Evolutionary conservation across 2,329 filamentous ascomycete genomes (phyloP).

Genomic region (Colletotrichum sp.): DNA sequence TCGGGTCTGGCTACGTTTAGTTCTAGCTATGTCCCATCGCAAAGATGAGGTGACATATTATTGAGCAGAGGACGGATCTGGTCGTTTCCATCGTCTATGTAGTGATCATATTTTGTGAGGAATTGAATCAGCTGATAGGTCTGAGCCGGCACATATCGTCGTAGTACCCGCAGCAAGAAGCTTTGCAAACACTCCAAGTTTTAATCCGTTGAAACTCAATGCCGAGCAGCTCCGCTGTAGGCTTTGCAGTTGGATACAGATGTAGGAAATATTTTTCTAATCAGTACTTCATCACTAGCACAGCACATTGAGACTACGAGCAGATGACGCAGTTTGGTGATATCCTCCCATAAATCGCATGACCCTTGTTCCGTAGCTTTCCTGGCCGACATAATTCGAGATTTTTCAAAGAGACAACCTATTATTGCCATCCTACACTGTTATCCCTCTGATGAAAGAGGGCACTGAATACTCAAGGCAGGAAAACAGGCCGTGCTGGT

Average conservation of each 20-base stretch:
- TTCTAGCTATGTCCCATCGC: neutral
- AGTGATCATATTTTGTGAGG: neutral
- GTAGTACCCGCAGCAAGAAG: neutral
- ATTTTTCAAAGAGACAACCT: neutral
- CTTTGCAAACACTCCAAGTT: neutral
- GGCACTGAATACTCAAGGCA: neutral
- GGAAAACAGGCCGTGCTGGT: neutral
- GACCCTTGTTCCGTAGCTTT: neutral
- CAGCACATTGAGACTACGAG: neutral
- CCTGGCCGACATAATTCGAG: fast-evolving
- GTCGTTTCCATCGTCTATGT: too few relatives aligned
- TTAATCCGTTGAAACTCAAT: neutral
- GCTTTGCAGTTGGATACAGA: fast-evolving
- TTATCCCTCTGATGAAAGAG: neutral
- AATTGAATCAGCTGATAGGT: neutral
- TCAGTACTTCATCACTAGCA: neutral
- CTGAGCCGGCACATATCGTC: neutral
- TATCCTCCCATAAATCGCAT: neutral
- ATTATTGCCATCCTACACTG: neutral
- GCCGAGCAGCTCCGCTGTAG: fast-evolving
- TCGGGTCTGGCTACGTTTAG: neutral
- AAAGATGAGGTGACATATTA: neutral
- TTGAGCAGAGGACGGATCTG: too few relatives aligned
- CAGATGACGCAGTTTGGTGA: neutral
- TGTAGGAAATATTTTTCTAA: fast-evolving